phyloP scores from a whole-genome alignment of 1,284 basidiomycete species.

The Tetrapyrgos nigripes region DNA sequence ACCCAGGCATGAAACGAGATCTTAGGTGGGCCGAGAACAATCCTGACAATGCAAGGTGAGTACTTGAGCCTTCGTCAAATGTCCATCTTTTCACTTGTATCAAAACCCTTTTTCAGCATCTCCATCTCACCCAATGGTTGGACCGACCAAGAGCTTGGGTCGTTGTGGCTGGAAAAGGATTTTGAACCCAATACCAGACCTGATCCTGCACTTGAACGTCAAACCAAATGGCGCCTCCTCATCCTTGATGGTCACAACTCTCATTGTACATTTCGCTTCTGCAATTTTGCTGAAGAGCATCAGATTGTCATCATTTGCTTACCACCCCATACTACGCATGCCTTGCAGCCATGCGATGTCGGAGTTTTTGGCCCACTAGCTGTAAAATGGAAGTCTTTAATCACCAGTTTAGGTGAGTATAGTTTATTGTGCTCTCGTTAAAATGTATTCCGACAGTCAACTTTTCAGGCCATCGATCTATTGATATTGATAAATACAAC shows the following conservation, averaged over 20 bases:
- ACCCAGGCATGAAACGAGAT: constrained; percentile 29
- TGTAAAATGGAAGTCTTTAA: constrained; percentile 24
- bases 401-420: constrained; percentile 4
- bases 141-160: constrained; percentile 14
- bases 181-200: constrained; percentile 31
- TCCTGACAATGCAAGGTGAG: constrained; percentile 29
- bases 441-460: not conserved
- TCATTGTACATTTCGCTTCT: constrained; percentile 39
- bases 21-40: constrained; percentile 28
- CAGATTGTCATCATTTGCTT: constrained; percentile 37
- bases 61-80: constrained; percentile 1
- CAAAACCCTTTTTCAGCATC: constrained; percentile 1
- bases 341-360: constrained; percentile 38
- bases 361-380: constrained; percentile 36
- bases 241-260: constrained; percentile 50
- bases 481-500: constrained; percentile 19
- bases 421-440: constrained; percentile 11
- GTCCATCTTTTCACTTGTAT: not conserved
- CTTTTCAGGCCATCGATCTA: not conserved
- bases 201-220: constrained; percentile 31
- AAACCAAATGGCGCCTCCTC: constrained; percentile 35
- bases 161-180: no score
- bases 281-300: constrained; percentile 29
- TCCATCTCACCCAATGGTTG: constrained; percentile 15
- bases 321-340: constrained; percentile 40